A percentile compares a stretch with the other conserved stretches of the same genome.
phyloP scores from a whole-genome alignment of 768 basidiomycete genomes.

The Tylopilus intermedius region DNA sequence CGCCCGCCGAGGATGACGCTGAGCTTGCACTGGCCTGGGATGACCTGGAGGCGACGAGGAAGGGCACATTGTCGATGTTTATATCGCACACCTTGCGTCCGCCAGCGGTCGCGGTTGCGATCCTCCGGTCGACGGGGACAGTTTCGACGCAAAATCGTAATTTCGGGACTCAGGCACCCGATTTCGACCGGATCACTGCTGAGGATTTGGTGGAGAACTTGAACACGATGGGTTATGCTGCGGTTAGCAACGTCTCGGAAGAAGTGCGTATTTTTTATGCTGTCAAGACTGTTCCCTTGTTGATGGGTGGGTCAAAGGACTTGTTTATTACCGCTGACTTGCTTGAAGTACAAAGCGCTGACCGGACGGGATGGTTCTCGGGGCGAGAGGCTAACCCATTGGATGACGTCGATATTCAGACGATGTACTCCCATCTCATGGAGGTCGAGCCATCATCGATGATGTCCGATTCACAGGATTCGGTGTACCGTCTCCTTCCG shows the following conservation, averaged over 20 bases:
- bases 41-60: constrained; percentile 39
- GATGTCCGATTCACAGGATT: constrained; percentile 68
- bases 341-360: constrained; percentile 74
- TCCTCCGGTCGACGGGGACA: constrained; percentile 17
- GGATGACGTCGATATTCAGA: constrained; percentile 75
- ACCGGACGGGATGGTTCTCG: constrained; percentile 75
- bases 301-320: constrained; percentile 44
- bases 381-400: constrained; percentile 47
- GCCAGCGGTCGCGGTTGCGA: constrained; percentile 28
- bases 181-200: constrained; percentile 57
- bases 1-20: constrained; percentile 33
- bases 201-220: constrained; percentile 74
- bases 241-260: constrained; percentile 71
- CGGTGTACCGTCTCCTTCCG: constrained; percentile 68
- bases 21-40: constrained; percentile 46
- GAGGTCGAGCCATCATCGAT: constrained; percentile 69
- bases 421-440: constrained; percentile 66
- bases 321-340: constrained; percentile 73
- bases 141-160: constrained; percentile 11
- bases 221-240: constrained; percentile 70
- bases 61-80: constrained; percentile 43
- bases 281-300: background rate
- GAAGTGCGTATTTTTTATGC: constrained; percentile 45
- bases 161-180: constrained; percentile 47
- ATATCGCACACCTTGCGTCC: constrained; percentile 60